These are phyloP conservation scores for Pezicula rhizophila DNA, from an alignment of 2,329 filamentous ascomycete genomes.

Conservation along the genomic window DNA sequence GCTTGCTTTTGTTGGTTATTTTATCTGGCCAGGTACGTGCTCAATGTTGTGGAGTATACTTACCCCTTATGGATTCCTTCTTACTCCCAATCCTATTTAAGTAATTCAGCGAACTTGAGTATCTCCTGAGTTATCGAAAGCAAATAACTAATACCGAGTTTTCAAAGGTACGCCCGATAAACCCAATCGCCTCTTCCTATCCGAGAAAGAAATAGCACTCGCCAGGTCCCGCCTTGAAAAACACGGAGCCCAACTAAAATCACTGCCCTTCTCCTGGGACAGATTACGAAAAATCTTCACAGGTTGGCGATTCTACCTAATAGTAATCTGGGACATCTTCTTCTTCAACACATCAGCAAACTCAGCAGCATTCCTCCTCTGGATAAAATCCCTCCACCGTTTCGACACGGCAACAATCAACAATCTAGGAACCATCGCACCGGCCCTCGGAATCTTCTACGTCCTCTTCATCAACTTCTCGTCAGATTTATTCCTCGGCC, in stretches of 20 bases:
- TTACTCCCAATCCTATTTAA: no score
- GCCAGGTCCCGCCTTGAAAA: conserved; percentile 34
- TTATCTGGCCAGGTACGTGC: conserved; percentile 2
- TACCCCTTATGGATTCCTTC: no score
- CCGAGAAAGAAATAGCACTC: conserved; percentile 38
- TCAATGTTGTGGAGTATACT: no score
- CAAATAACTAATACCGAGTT: no score
- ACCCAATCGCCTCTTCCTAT: conserved; percentile 40
- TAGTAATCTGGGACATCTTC: conserved; percentile 43
- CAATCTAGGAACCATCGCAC: conserved; percentile 42
- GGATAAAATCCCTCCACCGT: conserved; percentile 37
- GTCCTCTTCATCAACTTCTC: conserved; percentile 45
- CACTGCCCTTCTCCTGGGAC: conserved; percentile 42
- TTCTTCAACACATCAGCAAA: conserved; percentile 49
- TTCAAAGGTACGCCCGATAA: background rate
- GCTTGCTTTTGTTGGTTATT: conserved; percentile 19
- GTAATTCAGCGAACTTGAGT: no score
- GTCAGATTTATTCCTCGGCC: conserved; percentile 45
- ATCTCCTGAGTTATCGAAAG: no score
- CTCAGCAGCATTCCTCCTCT: conserved; percentile 38
- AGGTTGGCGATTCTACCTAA: conserved; percentile 41
- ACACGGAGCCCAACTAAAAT: conserved; percentile 45
- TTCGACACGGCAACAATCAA: conserved; percentile 22
- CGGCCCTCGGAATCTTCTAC: conserved; percentile 50
- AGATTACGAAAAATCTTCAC: conserved; percentile 34